phyloP scores from a whole-genome alignment of 148 eudicot species.

The Fagopyrum esculentum region DNA sequence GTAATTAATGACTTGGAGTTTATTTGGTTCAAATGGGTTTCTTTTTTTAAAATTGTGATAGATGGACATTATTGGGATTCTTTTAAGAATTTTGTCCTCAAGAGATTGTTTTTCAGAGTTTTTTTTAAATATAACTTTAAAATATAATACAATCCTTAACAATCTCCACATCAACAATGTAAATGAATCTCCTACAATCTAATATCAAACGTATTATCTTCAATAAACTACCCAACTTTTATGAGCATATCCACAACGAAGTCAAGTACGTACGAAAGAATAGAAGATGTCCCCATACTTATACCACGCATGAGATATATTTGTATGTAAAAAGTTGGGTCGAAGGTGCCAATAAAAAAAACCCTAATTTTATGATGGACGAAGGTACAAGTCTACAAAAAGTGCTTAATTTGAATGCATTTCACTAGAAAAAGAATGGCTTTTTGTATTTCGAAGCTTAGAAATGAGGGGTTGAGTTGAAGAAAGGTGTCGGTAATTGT shows the following conservation, averaged over 20 bases:
- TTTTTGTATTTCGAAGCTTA: not conserved
- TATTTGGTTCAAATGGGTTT: too few relatives aligned
- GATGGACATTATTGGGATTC: too few relatives aligned
- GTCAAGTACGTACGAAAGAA: not conserved
- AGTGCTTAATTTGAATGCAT: slow-evolving; percentile 7
- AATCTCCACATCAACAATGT: too few relatives aligned
- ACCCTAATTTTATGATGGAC: not conserved
- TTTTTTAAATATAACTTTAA: too few relatives aligned
- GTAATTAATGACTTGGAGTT: too few relatives aligned
- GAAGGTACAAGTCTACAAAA: not conserved
- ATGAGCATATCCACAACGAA: not conserved
- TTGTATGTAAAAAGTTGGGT: not conserved
- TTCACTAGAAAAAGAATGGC: not conserved
- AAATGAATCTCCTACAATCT: too few relatives aligned
- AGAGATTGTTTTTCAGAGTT: too few relatives aligned
- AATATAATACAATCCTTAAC: too few relatives aligned
- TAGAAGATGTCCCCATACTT: not conserved
- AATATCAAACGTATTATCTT: too few relatives aligned
- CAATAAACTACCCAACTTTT: not conserved
- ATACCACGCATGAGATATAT: not conserved
- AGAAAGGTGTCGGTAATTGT: not conserved
- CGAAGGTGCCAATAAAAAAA: not conserved
- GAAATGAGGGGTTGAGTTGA: not conserved
- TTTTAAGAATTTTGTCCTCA: too few relatives aligned
- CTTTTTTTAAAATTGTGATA: too few relatives aligned